A percentile compares a stretch with the other conserved stretches of the same genome.
These are phyloP conservation scores for Begonia peltatifolia DNA, from an alignment of 306 rosid genomes.

Conservation along the genomic window DNA sequence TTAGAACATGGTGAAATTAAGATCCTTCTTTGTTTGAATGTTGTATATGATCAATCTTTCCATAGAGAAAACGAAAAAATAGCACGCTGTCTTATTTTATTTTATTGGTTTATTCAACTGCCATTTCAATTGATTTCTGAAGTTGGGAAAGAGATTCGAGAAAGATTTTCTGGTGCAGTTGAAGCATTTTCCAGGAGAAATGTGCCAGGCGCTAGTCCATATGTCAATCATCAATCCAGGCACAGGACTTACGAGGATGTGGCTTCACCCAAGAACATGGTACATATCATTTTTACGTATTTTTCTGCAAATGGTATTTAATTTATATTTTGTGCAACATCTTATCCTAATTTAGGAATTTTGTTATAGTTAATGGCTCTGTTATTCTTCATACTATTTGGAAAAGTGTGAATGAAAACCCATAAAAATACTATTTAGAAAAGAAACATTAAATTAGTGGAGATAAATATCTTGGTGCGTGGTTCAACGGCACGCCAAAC, in stretches of 20 bases:
- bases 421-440: no score
- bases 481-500: no score
- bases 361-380: no score
- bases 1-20: no score
- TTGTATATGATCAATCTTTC: background rate
- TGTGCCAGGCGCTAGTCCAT: constrained; percentile 49
- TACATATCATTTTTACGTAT: constrained; percentile 18
- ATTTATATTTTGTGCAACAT: background rate
- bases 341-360: no score
- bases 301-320: background rate
- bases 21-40: constrained; percentile 10
- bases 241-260: constrained; percentile 52
- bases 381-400: no score
- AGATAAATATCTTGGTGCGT: no score
- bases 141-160: constrained; percentile 87
- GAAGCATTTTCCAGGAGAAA: constrained; percentile 70
- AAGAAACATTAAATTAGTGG: no score
- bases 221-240: constrained; percentile 30
- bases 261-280: constrained; percentile 44
- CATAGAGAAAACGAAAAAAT: background rate
- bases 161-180: constrained; percentile 74
- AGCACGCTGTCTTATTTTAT: background rate
- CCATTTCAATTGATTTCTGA: constrained; percentile 22
- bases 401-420: no score
- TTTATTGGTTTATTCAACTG: constrained; percentile 9